Base-by-base conservation (phyloP, 495 filamentous ascomycete genomes). In the Astrothelium macrocarpum region DNA sequence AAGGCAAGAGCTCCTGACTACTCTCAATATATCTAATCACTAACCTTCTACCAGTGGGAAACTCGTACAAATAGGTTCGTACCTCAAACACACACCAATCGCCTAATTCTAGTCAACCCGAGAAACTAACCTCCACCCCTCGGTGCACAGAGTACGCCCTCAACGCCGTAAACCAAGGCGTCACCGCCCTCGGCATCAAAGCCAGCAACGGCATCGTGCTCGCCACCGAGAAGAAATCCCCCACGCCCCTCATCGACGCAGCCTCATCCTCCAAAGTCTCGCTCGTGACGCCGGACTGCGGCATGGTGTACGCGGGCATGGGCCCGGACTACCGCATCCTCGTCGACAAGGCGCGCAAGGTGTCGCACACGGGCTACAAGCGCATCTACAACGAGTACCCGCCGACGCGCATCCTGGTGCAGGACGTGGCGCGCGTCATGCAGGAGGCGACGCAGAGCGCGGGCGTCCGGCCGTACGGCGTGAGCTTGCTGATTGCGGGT, bases 371-470 rank as follows among this genome's bases (percentile, higher is more conserved):
- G 56, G 87, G 87, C 76, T 99, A 97, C 85, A 99, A 99, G 83
- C 91, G 94, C 75, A 89, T 99, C 76, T 99, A 99, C 81, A 99
- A 99, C 78, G 94, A 99, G 80, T 99, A 99, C 82, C 94, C 94
- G 16, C 94, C 94, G 11, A 99, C 95, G 31, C 84, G 94, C 66
- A 99, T 99, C 83, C 81, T 99, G 74, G 94, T 99, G 63, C 94
- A 99, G 78, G 95, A 99, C 71, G 93, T 99, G 60, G 94, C 94
- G 53, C 85, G 90, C 68, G 91, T 96, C 63, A 96, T 99, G 87
- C 95, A 99, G 75, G 94, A 99, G 77, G 94, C 94, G 31, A 99
- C 94, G 49, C 94, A 99, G 77, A 93, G 88, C 62, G 94, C 92
- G 75, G 94, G 94, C 83, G 93, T 99, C 62, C 85, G 94, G 53